These are phyloP conservation scores for Diplodia seriata DNA, from an alignment of 2,329 filamentous ascomycete genomes.

Conservation along the genomic window DNA sequence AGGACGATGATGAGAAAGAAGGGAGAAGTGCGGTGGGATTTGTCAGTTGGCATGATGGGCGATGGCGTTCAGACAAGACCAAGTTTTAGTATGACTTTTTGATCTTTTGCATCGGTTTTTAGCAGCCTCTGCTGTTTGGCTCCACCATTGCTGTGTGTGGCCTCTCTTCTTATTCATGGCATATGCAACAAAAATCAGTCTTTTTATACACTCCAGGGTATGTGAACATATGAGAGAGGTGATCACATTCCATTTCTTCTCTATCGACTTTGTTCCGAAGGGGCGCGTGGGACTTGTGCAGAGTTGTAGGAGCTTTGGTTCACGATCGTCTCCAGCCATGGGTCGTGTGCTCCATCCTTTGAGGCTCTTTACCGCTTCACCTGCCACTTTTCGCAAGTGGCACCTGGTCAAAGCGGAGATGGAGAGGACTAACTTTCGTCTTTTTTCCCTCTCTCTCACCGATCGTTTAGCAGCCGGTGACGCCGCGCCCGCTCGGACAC, in stretches of 20 bases:
- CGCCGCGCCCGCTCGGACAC: not conserved
- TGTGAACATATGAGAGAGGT: not conserved
- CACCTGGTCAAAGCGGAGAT: too few species aligned
- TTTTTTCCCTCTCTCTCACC: not conserved
- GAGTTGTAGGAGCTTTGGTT: not conserved
- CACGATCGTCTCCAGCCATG: not conserved
- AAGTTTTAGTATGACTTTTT: constrained; percentile 29
- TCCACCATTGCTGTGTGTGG: not conserved
- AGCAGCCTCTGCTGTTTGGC: not conserved
- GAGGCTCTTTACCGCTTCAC: not conserved
- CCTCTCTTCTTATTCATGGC: constrained; percentile 1
- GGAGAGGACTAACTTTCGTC: not conserved
- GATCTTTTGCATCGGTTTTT: not conserved
- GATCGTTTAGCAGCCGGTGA: constrained; percentile 1
- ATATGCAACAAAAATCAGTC: constrained; percentile 27
- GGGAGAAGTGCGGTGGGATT: not conserved
- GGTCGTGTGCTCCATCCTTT: not conserved
- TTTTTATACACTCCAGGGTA: constrained; percentile 9
- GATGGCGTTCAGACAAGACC: constrained; percentile 30
- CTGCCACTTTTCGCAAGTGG: not conserved
- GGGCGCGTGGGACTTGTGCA: not conserved
- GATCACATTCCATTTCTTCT: not conserved
- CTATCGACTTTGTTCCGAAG: not conserved
- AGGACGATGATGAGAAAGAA: constrained; percentile 17
- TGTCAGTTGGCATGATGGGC: constrained; percentile 25